These are phyloP conservation scores for Ustilago bromivora DNA, from an alignment of 1,284 basidiomycete genomes.

Conservation along the genomic window DNA sequence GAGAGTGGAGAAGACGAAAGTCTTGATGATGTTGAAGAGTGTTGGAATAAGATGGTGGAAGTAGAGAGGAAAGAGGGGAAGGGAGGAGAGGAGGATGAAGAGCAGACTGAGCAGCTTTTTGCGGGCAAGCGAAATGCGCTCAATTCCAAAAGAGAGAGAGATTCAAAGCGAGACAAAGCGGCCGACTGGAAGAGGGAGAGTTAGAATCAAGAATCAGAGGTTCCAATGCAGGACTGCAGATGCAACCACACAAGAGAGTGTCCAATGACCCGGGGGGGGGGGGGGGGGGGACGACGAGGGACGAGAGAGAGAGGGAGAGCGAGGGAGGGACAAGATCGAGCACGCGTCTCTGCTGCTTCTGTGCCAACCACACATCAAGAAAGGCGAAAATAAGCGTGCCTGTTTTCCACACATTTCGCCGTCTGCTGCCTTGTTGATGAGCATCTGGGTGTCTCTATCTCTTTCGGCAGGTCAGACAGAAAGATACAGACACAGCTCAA, in stretches of 20 bases:
- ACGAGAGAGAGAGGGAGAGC: neutral
- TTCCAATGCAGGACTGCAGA: constrained; percentile 2
- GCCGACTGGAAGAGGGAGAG: neutral
- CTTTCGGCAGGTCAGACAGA: constrained; percentile 5
- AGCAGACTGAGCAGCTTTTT: constrained; percentile 13
- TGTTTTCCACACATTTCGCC: neutral
- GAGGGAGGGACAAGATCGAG: too few species aligned
- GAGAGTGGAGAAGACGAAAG: constrained; percentile 14
- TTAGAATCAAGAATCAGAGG: neutral
- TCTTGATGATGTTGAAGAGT: constrained; percentile 17
- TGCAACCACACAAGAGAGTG: constrained; percentile 2
- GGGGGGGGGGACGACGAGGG: too few species aligned
- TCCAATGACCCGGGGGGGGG: too few species aligned
- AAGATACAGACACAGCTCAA: neutral
- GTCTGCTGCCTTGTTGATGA: constrained; percentile 15
- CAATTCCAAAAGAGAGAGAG: constrained; percentile 5
- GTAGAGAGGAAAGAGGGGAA: constrained; percentile 37
- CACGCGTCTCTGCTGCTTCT: neutral
- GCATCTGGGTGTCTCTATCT: neutral
- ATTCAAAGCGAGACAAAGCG: neutral
- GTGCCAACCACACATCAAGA: neutral
- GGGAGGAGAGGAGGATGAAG: constrained; percentile 14
- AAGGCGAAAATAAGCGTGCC: constrained; percentile 6
- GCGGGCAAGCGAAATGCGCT: constrained; percentile 4
- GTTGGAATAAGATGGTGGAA: constrained; percentile 34